These are phyloP conservation scores for Apophysomyces trapeziformis DNA, from an alignment of 371 early-diverging fungal genomes.

Conservation along the genomic window DNA sequence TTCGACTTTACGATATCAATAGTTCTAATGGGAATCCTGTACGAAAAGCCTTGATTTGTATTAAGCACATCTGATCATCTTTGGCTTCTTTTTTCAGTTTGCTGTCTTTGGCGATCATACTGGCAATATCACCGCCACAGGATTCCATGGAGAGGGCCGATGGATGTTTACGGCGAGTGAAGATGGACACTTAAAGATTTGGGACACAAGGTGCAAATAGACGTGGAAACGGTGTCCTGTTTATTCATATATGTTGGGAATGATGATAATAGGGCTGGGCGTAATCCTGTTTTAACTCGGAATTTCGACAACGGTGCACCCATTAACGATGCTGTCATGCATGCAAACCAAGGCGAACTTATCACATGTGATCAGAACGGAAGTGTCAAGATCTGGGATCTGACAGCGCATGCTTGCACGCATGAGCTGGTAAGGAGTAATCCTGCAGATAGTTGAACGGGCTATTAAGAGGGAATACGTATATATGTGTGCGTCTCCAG, in stretches of 20 bases:
- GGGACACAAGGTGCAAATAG: constrained; percentile 74
- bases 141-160: constrained; percentile 90
- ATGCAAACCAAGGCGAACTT: constrained; percentile 94
- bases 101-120: constrained; percentile 87
- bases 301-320: constrained; percentile 88
- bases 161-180: constrained; percentile 96
- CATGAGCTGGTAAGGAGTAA: constrained; percentile 76
- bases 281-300: constrained; percentile 77
- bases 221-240: not conserved
- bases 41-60: not conserved
- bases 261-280: constrained; percentile 19
- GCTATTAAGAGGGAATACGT: not conserved
- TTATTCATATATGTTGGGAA: not conserved
- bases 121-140: constrained; percentile 90
- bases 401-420: constrained; percentile 88
- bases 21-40: constrained; percentile 80
- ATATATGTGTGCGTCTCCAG: constrained; percentile 27
- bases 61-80: too few relatives aligned
- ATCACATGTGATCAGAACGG: constrained; percentile 96
- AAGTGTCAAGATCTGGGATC: constrained; percentile 90
- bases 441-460: not conserved
- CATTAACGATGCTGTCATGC: constrained; percentile 94
- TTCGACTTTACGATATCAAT: constrained; percentile 85
- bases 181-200: constrained; percentile 92
- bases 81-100: constrained; percentile 41